Evolutionary conservation across 129 eudicot species (phyloP).

Genomic region (Tagetes patula): DNA sequence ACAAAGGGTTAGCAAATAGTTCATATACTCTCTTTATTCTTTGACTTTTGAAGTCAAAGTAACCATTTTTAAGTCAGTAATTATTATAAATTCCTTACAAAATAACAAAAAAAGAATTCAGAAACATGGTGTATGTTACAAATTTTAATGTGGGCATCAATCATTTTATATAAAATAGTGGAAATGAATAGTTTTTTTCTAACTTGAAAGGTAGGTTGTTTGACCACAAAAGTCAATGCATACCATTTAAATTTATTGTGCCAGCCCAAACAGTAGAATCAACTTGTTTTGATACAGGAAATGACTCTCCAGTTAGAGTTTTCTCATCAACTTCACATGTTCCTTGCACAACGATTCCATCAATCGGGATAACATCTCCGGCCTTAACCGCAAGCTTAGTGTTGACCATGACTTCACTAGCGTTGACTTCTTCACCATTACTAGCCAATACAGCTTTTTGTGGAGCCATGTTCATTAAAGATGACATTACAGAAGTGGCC

Average conservation of each 20-base stretch:
- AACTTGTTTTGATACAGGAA: conserved; percentile 68
- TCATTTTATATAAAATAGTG: background rate
- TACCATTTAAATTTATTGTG: conserved; percentile 87
- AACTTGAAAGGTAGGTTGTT: background rate
- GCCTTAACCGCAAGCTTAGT: conserved; percentile 77
- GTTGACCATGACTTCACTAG: conserved; percentile 58
- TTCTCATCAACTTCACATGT: conserved; percentile 88
- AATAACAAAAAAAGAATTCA: background rate
- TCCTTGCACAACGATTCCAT: conserved; percentile 79
- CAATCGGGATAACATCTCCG: conserved; percentile 80
- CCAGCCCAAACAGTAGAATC: conserved; percentile 92
- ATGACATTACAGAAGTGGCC: conserved; percentile 87
- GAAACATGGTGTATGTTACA: background rate
- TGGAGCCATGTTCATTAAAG: conserved; percentile 69
- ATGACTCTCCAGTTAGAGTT: conserved; percentile 85
- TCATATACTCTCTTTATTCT: background rate
- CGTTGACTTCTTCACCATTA: conserved; percentile 67
- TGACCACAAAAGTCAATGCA: conserved; percentile 18
- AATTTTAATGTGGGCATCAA: background rate
- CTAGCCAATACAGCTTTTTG: conserved; percentile 74
- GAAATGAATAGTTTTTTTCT: background rate
- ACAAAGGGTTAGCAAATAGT: conserved; percentile 12
- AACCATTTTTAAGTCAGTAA: conserved; percentile 10
- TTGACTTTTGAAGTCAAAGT: conserved; percentile 11
- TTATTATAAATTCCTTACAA: background rate